Conservation (phyloP, 257 asterid species). For the Cynanchum wilfordii region DNA sequence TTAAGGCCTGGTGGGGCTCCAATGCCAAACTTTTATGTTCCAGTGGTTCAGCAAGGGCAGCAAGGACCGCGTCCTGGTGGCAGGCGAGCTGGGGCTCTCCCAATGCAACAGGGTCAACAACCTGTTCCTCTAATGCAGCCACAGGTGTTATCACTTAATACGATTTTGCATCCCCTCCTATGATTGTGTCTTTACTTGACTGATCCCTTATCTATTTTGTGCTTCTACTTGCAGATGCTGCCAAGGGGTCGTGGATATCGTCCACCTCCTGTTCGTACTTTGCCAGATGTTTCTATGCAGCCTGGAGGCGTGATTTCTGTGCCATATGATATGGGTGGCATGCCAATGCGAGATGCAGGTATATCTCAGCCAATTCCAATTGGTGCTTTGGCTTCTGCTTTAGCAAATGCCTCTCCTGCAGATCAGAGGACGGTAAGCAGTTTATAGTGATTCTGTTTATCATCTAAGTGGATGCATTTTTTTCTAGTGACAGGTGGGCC, state of each 20-base stretch:
- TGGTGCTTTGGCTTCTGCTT: conserved; percentile 89
- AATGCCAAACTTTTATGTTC: conserved; percentile 82
- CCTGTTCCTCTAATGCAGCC: conserved; percentile 80
- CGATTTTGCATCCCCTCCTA: neutral
- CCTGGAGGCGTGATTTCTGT: conserved; percentile 69
- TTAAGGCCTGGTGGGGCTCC: conserved; percentile 90
- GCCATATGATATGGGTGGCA: conserved; percentile 80
- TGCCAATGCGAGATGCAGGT: conserved; percentile 77
- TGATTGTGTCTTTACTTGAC: neutral
- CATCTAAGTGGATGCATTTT: neutral
- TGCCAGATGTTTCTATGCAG: conserved; percentile 63
- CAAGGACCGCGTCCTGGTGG: conserved; percentile 96
- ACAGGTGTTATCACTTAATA: conserved; percentile 36
- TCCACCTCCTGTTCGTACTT: conserved; percentile 68
- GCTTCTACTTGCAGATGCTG: conserved; percentile 44
- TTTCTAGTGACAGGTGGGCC: neutral
- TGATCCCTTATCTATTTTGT: neutral
- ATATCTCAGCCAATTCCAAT: conserved; percentile 62
- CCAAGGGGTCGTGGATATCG: conserved; percentile 90
- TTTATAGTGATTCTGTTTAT: neutral
- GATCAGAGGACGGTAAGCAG: conserved; percentile 85
- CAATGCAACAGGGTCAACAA: conserved; percentile 78
- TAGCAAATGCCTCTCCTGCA: conserved; percentile 80
- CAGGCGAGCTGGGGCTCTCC: conserved; percentile 56
- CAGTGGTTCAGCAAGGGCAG: conserved; percentile 86